Evolutionary conservation across 1,139 yeast species (phyloP).

Genomic region (Hyphopichia khmerensis): DNA sequence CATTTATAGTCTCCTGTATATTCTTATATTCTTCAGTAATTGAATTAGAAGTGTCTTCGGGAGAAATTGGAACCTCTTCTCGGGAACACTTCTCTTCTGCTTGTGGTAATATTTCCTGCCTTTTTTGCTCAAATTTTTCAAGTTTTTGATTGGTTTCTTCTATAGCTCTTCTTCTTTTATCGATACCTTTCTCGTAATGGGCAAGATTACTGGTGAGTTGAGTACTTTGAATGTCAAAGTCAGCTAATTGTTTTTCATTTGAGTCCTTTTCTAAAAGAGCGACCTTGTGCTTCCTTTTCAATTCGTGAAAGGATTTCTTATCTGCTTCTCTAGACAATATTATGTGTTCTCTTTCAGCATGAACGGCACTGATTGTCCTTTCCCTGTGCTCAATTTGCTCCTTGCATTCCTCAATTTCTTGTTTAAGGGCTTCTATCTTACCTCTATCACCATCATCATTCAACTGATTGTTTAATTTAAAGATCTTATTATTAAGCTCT

Average conservation of each 20-base stretch:
- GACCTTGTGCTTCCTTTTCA: background rate
- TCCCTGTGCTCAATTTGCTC: constrained; percentile 25
- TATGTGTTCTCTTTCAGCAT: constrained; percentile 8
- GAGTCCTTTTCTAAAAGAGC: background rate
- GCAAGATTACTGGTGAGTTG: constrained; percentile 7
- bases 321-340: constrained; percentile 1
- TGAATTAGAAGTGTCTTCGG: constrained; percentile 34
- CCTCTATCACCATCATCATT: constrained; percentile 34
- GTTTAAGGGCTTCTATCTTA: constrained; percentile 29
- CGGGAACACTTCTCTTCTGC: constrained; percentile 35
- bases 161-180: constrained; percentile 11
- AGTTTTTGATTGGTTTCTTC: constrained; percentile 12
- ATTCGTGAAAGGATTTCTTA: background rate
- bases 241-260: constrained; percentile 1
- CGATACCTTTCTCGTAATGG: constrained; percentile 12
- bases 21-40: constrained; percentile 35
- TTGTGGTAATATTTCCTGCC: constrained; percentile 17
- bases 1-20: constrained; percentile 32
- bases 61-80: constrained; percentile 25
- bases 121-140: constrained; percentile 16
- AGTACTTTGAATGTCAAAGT: constrained; percentile 11
- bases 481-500: constrained; percentile 15
- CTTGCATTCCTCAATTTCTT: constrained; percentile 29
- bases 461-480: constrained; percentile 26
- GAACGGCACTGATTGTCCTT: constrained; percentile 20